Evolutionary conservation across 441 rosid species (phyloP), one percentile per base, ranked within the genome.

Genomic region (Cnidoscolus chayamansa): DNA sequence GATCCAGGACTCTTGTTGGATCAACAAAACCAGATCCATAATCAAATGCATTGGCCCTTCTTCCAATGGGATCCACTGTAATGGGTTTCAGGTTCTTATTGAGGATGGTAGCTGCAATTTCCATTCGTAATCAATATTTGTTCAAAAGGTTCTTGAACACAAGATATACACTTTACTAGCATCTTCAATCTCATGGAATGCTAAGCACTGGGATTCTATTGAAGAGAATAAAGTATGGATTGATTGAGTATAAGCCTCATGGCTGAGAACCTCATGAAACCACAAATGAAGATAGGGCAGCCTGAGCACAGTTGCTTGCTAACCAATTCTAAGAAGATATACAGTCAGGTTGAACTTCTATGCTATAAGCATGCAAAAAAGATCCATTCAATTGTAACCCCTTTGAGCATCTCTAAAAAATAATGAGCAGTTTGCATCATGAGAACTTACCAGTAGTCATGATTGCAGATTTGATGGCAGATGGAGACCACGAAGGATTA

Each of bases 381-480:
- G 25, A 19, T 47, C 17, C 10, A 65, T 50, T 50, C 30, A 67
- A 4, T 17, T 63, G 37, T 10, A 43, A 43, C 3, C 51, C 67
- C 32, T 63, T 17, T 43, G 51, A 9, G 20, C 3, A 49, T 19
- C 25, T 25, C 25, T 25, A 25, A 30, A 1, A 25, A 31, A 51
- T 48, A 35, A 50, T 73, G 35, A 15, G 20, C 25, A 2, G 35
- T 11, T 30, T 17, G 2, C 35, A 8, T 11, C 9, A 9, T 40
- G 25, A 45, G 84, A 80, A 57, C 66, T 58, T 60, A 76, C 78
- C 74, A 6, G 96, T 84, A 31, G 98, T 92, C 74, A 95, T 90
- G 74, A 92, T 92, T 32, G 98, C 96, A 51, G 98, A 92, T 79
- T 83, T 93, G 78, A 90, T 84, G 61, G 96, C 93, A 49, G 98